A percentile compares a stretch with the other conserved stretches of the same genome.
Evolutionary conservation across 257 asterid genomes (phyloP).

Genomic region (Primulina huaijiensis): DNA sequence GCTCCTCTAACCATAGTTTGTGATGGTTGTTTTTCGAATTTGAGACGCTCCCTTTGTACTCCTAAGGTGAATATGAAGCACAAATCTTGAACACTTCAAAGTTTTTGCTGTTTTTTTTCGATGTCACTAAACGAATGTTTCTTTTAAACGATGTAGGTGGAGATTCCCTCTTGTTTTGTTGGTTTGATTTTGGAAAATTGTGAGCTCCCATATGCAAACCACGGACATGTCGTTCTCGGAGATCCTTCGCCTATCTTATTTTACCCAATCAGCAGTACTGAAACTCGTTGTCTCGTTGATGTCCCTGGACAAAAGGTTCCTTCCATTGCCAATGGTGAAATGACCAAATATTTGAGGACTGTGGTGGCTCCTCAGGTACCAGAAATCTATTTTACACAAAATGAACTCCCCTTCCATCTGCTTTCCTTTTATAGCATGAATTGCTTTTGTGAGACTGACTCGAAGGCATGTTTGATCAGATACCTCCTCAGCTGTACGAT

Average conservation of each 20-base stretch:
- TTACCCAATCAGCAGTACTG: slow-evolving; percentile 56
- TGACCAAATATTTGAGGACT: slow-evolving; percentile 47
- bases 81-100: not conserved
- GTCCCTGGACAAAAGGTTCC: slow-evolving; percentile 64
- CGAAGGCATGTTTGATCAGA: slow-evolving; percentile 30
- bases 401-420: not conserved
- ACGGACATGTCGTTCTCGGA: slow-evolving; percentile 54
- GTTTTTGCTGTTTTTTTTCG: too few relatives aligned
- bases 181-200: slow-evolving; percentile 54
- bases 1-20: slow-evolving; percentile 45
- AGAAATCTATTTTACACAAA: not conserved
- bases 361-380: slow-evolving; percentile 56
- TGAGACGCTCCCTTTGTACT: not conserved
- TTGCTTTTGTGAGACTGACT: not conserved
- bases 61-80: not conserved
- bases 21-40: slow-evolving; percentile 42
- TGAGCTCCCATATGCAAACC: slow-evolving; percentile 48
- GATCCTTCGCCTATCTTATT: slow-evolving; percentile 57
- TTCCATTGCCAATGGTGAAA: slow-evolving; percentile 51
- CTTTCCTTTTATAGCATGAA: not conserved
- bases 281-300: slow-evolving; percentile 53
- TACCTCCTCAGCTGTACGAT: slow-evolving; percentile 45
- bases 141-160: slow-evolving; percentile 32
- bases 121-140: not conserved
- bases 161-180: slow-evolving; percentile 58